Evolutionary conservation across 345 rosid species (phyloP).

Genomic region (Gossypium arboreum): DNA sequence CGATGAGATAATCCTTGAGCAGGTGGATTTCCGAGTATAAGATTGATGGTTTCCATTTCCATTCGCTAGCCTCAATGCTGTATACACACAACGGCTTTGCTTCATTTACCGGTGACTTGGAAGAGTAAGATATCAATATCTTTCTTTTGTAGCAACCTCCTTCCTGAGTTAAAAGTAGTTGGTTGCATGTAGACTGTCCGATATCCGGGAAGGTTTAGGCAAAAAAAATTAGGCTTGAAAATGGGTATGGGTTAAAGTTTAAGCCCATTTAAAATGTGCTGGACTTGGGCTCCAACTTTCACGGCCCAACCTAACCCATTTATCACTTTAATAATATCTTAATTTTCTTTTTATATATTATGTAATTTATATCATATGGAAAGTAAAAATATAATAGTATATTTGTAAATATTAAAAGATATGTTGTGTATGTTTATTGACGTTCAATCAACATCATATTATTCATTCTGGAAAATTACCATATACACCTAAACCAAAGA

Average conservation of each 20-base stretch:
- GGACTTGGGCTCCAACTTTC: too few relatives aligned
- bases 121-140: conserved; percentile 64
- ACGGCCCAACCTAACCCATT: too few relatives aligned
- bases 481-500: not conserved
- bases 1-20: conserved; percentile 34
- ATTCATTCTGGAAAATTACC: not conserved
- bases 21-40: conserved; percentile 95
- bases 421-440: not conserved
- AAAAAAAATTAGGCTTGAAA: too few relatives aligned
- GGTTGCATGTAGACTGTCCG: not conserved
- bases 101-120: conserved; percentile 66
- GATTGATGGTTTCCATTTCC: conserved; percentile 93
- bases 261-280: too few relatives aligned
- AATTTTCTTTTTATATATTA: too few relatives aligned
- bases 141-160: conserved; percentile 10
- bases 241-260: too few relatives aligned
- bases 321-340: too few relatives aligned
- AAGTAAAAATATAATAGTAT: too few relatives aligned
- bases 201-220: not conserved
- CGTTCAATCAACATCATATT: not conserved
- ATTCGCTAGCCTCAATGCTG: conserved; percentile 90
- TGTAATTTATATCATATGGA: too few relatives aligned
- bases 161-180: not conserved
- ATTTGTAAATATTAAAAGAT: too few relatives aligned
- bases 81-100: conserved; percentile 97